These are phyloP conservation scores for Parafenestella ontariensis DNA, from an alignment of 2,329 filamentous ascomycete species.

Conservation along the genomic window DNA sequence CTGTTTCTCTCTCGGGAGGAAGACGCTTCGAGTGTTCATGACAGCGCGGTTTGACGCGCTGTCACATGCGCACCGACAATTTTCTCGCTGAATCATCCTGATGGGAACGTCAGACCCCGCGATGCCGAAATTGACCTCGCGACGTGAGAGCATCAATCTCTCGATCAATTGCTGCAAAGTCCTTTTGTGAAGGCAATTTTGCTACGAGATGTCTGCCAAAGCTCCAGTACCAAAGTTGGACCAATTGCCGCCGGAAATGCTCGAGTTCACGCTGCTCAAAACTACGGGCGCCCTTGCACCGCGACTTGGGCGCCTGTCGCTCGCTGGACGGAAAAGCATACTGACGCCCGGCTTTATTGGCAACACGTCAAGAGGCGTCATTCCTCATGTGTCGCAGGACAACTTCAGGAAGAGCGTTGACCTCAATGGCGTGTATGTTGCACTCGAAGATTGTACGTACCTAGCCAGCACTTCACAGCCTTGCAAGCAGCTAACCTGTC, in stretches of 20 bases:
- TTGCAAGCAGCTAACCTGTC: conserved; percentile 45
- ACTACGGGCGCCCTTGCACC: conserved; percentile 54
- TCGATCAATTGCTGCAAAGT: neutral
- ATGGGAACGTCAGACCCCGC: conserved; percentile 9
- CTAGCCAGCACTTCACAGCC: neutral
- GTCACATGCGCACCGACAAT: conserved; percentile 16
- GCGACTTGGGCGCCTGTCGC: conserved; percentile 70
- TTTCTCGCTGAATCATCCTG: conserved; percentile 7
- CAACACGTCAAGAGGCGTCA: conserved; percentile 79
- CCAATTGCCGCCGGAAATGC: conserved; percentile 51
- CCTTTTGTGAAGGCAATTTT: neutral
- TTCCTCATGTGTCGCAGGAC: conserved; percentile 91
- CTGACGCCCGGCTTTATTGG: conserved; percentile 84
- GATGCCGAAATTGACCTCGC: neutral
- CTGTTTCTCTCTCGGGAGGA: too few relatives aligned
- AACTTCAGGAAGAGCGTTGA: conserved; percentile 70
- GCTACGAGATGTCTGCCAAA: conserved; percentile 15
- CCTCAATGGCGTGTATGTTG: conserved; percentile 76
- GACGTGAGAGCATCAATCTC: neutral
- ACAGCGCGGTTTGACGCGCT: conserved; percentile 13
- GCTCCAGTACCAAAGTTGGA: conserved; percentile 17
- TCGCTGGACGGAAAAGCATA: conserved; percentile 70
- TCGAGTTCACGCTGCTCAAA: conserved; percentile 54
- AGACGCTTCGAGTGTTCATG: neutral
- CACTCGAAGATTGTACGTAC: conserved; percentile 87